Conservation (phyloP, 805 yeast species). For the Wickerhamomyces subpelliculosus region DNA sequence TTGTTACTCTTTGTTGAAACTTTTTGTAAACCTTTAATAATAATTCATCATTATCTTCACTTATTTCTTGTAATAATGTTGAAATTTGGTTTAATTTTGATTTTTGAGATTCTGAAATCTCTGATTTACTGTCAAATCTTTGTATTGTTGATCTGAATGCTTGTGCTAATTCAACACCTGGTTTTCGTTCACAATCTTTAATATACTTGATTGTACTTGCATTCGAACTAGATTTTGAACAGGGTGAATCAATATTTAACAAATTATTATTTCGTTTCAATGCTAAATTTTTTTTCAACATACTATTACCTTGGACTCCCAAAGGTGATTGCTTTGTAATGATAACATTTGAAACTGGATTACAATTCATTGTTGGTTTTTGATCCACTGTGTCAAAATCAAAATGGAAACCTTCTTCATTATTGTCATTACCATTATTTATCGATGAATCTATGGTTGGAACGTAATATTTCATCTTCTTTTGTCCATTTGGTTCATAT, state of each 20-base stretch:
- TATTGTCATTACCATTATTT: too few relatives aligned
- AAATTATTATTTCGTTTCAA: conserved; percentile 7
- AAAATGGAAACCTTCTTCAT: too few relatives aligned
- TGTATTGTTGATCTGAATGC: neutral
- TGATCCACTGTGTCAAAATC: conserved; percentile 13
- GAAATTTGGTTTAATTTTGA: neutral
- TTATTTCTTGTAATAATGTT: neutral
- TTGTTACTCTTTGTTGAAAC: neutral
- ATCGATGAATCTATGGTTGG: conserved; percentile 28
- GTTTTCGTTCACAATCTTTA: neutral
- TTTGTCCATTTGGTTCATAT: neutral
- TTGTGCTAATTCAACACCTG: neutral
- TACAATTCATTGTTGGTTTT: conserved; percentile 2
- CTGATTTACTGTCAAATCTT: neutral
- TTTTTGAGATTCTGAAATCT: neutral
- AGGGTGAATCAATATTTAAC: conserved; percentile 1
- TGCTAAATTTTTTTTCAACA: neutral
- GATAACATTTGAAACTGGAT: conserved; percentile 13
- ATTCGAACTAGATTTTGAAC: neutral
- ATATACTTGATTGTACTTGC: neutral
- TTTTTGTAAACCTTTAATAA: neutral
- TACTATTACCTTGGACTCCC: conserved; percentile 5
- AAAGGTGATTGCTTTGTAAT: conserved; percentile 15
- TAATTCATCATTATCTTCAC: neutral
- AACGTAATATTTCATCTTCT: conserved; percentile 11